These are phyloP conservation scores for Corymbia citriodora DNA, from an alignment of 441 rosid species.

Conservation along the genomic window DNA sequence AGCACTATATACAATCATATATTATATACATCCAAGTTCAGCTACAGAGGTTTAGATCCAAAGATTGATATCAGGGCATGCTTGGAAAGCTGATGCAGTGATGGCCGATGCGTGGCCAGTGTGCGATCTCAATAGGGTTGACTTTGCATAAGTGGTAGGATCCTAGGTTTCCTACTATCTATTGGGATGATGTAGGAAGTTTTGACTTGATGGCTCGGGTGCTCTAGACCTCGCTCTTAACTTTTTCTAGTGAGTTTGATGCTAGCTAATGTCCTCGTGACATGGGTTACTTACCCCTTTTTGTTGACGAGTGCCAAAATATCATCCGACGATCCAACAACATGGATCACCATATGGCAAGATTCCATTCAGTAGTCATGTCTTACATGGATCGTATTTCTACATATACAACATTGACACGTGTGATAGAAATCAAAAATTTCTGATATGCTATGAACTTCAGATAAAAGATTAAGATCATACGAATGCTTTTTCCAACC, in stretches of 20 bases:
- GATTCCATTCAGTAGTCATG: neutral
- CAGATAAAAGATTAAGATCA: neutral
- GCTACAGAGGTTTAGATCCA: neutral
- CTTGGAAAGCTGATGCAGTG: neutral
- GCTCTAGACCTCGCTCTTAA: neutral
- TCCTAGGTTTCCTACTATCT: fast-evolving
- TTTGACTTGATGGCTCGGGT: neutral
- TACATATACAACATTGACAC: neutral
- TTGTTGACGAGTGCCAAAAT: neutral
- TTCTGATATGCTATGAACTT: neutral
- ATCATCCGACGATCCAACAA: neutral
- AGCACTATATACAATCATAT: neutral
- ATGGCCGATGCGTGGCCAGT: neutral
- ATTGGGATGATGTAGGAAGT: neutral
- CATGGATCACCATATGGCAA: neutral
- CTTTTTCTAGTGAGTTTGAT: neutral
- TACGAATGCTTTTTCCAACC: neutral
- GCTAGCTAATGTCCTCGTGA: neutral
- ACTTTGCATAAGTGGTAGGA: neutral
- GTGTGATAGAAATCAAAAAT: neutral
- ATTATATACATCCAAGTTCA: neutral
- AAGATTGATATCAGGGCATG: neutral
- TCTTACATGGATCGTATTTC: neutral
- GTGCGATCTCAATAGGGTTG: neutral
- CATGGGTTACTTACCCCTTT: neutral